Evolutionary conservation across 2,329 filamentous ascomycete genomes (phyloP), one percentile per base, ranked within the genome.

Genomic region (Tolypocladium nubicola): DNA sequence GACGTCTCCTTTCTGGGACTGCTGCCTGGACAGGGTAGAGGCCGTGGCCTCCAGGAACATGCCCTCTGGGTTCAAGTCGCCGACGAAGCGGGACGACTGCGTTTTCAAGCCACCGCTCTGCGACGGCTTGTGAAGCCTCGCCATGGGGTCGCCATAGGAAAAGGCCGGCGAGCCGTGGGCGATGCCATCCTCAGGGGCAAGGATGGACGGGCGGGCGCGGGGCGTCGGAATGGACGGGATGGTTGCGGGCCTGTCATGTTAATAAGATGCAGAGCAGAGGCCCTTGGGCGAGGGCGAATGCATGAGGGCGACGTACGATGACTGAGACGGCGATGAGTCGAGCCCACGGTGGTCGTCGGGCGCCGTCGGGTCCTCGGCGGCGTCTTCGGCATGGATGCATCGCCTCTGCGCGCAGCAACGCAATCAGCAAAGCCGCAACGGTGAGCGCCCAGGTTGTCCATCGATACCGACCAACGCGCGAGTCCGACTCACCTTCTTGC

Each of bases 41-140:
- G 70, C 70, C 2, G 79, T 79, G 1, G 79, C 80, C 61, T 83
- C 79, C 62, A 82, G 73, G 57, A 85, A 81, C 65, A 84, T 79
- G 58, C 78, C 78, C 65, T 84, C 82, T 2, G 82, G 82, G 61
- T 82, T 85, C 35, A 83, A 63, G 62, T 84, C 81, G 21, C 81
- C 80, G 41, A 84, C 77, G 56, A 83, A 84, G 8, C 81, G 77
- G 1, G 71, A 73, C 0, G 71, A 70, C 43, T 66, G 65, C 11
- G 66, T 57, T 38, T 41, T 49, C 30, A 41, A 19, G 39, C 14
- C 30, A 2, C 33, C 47, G n/a, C 35, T 26, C 16, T 37, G 53
- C 16, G 26, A 16, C 1, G n/a, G 26, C 5, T 52, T 21, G 21
- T 16, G 35, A 30, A 39, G 40, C 23, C 21, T 35, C 9, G 43